Evolutionary conservation across 2,329 filamentous ascomycete genomes (phyloP), one percentile per base, ranked within the genome.

Genomic region (Sclerotinia sclerotiorum): DNA sequence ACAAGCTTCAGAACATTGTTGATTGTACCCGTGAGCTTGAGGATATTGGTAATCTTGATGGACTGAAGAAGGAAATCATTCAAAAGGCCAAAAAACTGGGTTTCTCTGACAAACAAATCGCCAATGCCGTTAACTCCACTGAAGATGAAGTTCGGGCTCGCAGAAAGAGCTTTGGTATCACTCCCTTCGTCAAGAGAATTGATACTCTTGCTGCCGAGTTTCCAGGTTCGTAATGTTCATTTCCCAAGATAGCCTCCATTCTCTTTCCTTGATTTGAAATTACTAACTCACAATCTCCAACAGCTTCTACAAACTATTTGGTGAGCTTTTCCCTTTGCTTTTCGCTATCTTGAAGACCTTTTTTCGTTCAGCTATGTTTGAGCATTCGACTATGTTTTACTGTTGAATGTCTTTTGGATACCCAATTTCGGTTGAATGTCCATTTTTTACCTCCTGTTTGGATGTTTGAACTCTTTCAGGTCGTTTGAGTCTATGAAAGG

Each of bases 1-100:
- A 97, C 88, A 98, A 99, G 87, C 88, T 99, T 64, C 90, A 97
- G 82, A 98, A 98, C 84, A 92, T 99, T 76, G 95, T 97, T 65
- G 88, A 98, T 80, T 94, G 91, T 83, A 92, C 91, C 70, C 88
- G 88, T 73, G 92, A 97, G 79, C 88, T 99, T 71, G 88, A 97
- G 82, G 87, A 90, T 44, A 88, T 93, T 70, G 94, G 93, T 73
- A 91, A 89, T 76, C 85, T 99, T 58, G 89, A 91, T 76, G 91
- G 89, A 67, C 82, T 99, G 71, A 94, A 94, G 84, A 91, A 94
- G 81, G 94, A 97, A 77, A 87, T 95, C 70, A 84, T 99, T 77
- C 81, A 92, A 73, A 94, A 92, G 83, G 91, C 95, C 67, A 99
- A 99, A 89, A 97, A 97, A 84, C 86, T 97, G 80, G 95, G 95